Percentiles rank a stretch among this genome's conserved stretches.
phyloP scores from a whole-genome alignment of 2,329 filamentous ascomycete genomes.

The Hypoxylon sp. region DNA sequence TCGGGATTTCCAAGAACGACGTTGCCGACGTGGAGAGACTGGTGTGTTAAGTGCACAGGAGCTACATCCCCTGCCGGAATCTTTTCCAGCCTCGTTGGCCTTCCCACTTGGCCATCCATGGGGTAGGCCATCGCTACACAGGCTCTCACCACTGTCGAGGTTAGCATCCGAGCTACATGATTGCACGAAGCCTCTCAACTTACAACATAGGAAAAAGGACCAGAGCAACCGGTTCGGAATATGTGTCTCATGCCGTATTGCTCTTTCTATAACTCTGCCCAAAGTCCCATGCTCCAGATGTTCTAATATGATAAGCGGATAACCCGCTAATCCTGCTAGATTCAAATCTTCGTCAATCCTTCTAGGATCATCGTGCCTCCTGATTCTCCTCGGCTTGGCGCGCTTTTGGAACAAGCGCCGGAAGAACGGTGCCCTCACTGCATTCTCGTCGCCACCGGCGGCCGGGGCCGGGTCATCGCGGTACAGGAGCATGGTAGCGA shows the following conservation, averaged over 20 bases:
- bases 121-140: slow-evolving; percentile 13
- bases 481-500: background rate
- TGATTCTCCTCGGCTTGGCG: background rate
- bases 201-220: slow-evolving; percentile 27
- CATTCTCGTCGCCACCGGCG: background rate
- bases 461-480: background rate
- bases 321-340: background rate
- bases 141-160: slow-evolving; percentile 17
- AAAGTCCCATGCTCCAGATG: slow-evolving; percentile 17
- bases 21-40: background rate
- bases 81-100: background rate
- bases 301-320: slow-evolving; percentile 14
- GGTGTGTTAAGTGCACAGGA: background rate
- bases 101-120: background rate
- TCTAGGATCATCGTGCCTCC: background rate
- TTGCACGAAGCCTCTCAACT: background rate
- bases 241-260: background rate
- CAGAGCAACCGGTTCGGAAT: slow-evolving; percentile 25
- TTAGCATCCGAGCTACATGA: background rate
- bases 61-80: background rate
- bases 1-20: background rate
- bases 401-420: background rate
- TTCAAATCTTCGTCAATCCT: slow-evolving; percentile 4
- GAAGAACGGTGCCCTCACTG: background rate
- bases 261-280: slow-evolving; percentile 1